Base-by-base conservation (phyloP, 78 protist species). In the Dictyostelium firmibasis region DNA sequence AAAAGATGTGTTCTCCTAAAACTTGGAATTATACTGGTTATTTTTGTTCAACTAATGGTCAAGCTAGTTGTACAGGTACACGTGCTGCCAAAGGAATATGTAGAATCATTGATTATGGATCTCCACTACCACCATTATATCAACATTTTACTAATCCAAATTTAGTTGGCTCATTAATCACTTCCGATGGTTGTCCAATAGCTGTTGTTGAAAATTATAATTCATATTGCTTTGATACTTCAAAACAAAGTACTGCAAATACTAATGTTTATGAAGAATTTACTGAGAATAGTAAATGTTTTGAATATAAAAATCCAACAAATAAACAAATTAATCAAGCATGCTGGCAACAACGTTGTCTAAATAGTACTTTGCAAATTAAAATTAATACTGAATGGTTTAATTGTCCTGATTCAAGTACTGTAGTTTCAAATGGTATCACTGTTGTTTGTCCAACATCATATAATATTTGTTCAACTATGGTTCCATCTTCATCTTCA, bases 381-480 rank as follows among this genome's bases (percentile, higher is more conserved):
- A 35, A 57, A 35, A 57, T 82, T 35, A 31, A 33, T 6, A 57
- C 29, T 57, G 3, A 35, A 35, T 82, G 86, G 86, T 13, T 82
- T 0, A 31, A 10, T 43, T 89, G 94, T 38, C 67, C 67, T 16
- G 72, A 78, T 33, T 25, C 43, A 25, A 1, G 27, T n/a, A 60
- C 53, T 2, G n/a, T 89, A 0, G 27, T 20, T 3, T 33, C 75
- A 27, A 43, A 27, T 44, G 75, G 20, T 47, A 70, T 89, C 0
- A 70, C 79, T 23, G 13, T 89, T 6, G 31, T 89, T 10, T 89
- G 94, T 47, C 94, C 94, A 43, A 25, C 31, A n/a, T n/a, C n/a
- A n/a, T n/a, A n/a, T n/a, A n/a, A n/a, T n/a, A n/a, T n/a, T n/a
- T n/a, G n/a, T n/a, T n/a, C n/a, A n/a, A n/a, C n/a, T n/a, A n/a